These are phyloP conservation scores for Aspergillus carbonarius DNA, from an alignment of 2,329 filamentous ascomycete genomes.

Conservation along the genomic window DNA sequence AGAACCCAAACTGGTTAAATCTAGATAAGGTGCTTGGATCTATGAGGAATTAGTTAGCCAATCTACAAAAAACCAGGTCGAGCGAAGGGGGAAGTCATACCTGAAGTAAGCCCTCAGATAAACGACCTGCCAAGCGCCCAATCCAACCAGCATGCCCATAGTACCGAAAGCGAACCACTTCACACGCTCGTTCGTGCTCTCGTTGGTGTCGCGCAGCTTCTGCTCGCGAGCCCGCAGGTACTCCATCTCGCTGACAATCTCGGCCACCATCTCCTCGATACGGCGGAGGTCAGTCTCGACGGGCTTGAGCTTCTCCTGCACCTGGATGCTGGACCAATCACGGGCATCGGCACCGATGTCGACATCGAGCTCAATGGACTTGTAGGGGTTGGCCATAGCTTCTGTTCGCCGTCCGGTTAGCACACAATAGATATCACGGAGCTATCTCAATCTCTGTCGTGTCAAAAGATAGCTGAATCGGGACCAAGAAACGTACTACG, in stretches of 20 bases:
- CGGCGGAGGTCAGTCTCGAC: slow-evolving; percentile 91
- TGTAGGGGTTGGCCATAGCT: slow-evolving; percentile 52
- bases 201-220: slow-evolving; percentile 96
- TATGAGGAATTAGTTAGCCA: slow-evolving; percentile 27
- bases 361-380: slow-evolving; percentile 86
- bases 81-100: slow-evolving; percentile 42
- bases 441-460: background rate
- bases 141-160: slow-evolving; percentile 81
- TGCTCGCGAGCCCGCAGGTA: slow-evolving; percentile 88
- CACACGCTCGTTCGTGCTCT: slow-evolving; percentile 97
- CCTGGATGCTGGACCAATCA: slow-evolving; percentile 96
- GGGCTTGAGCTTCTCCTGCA: slow-evolving; percentile 95
- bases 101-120: slow-evolving; percentile 97
- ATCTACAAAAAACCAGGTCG: background rate
- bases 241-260: slow-evolving; percentile 93
- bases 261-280: slow-evolving; percentile 84
- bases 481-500: slow-evolving; percentile 56
- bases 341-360: slow-evolving; percentile 96
- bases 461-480: background rate
- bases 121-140: slow-evolving; percentile 96
- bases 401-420: slow-evolving; percentile 25
- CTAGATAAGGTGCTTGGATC: slow-evolving; percentile 69
- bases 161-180: slow-evolving; percentile 98
- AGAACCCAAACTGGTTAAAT: slow-evolving; percentile 3
- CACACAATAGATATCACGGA: background rate